Percentiles rank a stretch among this genome's conserved stretches.
Conservation (phyloP, 164 flowering plant genomes). For the Stephania yunnanensis region DNA sequence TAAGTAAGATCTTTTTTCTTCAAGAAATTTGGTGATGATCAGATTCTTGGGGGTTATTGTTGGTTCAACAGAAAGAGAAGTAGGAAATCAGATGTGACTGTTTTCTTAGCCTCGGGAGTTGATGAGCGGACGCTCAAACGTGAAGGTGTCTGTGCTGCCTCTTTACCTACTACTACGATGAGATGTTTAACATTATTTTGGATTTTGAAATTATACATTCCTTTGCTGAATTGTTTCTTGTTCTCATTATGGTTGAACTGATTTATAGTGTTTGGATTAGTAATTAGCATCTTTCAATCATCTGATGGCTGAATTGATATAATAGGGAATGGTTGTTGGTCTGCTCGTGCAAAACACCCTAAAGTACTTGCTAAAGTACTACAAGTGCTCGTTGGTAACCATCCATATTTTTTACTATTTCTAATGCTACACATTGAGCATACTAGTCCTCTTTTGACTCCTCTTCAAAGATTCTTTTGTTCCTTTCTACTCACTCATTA, state of each 20-base stretch:
- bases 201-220: neutral
- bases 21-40: neutral
- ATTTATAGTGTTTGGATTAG: neutral
- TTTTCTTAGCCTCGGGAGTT: conserved; percentile 75
- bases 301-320: conserved; percentile 11
- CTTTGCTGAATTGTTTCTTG: neutral
- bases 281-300: neutral
- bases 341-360: conserved; percentile 92
- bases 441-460: too few relatives aligned
- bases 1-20: conserved; percentile 27
- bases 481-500: too few relatives aligned
- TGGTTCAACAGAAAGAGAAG: neutral
- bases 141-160: conserved; percentile 99
- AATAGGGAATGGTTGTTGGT: conserved; percentile 95
- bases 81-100: neutral
- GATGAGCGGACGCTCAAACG: conserved; percentile 98
- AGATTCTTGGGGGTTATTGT: neutral
- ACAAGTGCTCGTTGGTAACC: too few relatives aligned
- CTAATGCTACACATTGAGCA: too few relatives aligned
- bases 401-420: too few relatives aligned
- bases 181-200: conserved; percentile 4
- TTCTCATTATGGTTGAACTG: too few relatives aligned
- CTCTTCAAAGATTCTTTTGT: too few relatives aligned
- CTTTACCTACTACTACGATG: conserved; percentile 97
- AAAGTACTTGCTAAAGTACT: conserved; percentile 74